phyloP scores from a whole-genome alignment of 1,284 basidiomycete species.

The Irpex sp. region DNA sequence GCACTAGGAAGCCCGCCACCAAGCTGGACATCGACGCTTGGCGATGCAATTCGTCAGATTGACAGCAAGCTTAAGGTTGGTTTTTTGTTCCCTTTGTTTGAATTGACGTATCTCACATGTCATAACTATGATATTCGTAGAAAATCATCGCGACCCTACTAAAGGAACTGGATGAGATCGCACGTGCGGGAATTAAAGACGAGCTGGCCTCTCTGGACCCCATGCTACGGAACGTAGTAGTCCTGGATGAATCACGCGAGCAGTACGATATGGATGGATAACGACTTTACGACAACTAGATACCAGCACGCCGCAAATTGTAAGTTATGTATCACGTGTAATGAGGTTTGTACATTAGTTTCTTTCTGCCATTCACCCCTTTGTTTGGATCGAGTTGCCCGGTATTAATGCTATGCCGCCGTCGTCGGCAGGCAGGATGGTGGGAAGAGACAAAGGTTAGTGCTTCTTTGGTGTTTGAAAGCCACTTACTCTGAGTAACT shows the following conservation, averaged over 20 bases:
- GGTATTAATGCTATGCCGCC: not conserved
- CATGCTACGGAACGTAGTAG: conserved; percentile 54
- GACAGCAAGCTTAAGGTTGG: conserved; percentile 79
- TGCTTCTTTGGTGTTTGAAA: not conserved
- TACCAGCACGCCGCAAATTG: conserved; percentile 2
- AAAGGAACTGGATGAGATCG: conserved; percentile 81
- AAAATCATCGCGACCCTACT: conserved; percentile 74
- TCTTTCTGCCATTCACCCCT: not conserved
- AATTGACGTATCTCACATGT: not conserved
- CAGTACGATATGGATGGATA: conserved; percentile 61
- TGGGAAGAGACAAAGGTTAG: not conserved
- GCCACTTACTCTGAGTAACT: not conserved
- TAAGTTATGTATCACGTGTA: not conserved
- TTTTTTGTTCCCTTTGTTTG: conserved; percentile 11
- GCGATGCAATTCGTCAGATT: conserved; percentile 74
- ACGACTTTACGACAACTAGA: conserved; percentile 31
- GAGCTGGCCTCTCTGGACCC: conserved; percentile 80
- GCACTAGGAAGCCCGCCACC: conserved; percentile 47
- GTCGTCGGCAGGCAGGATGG: not conserved
- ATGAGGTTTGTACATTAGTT: conserved; percentile 1
- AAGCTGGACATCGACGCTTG: conserved; percentile 57
- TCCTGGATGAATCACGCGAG: conserved; percentile 18
- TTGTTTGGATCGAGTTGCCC: not conserved
- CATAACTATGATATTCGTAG: conserved; percentile 34
- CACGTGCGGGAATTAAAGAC: conserved; percentile 74